Base-by-base conservation (phyloP, 2,329 filamentous ascomycete genomes). In the Pseudogymnoascus sp. region DNA sequence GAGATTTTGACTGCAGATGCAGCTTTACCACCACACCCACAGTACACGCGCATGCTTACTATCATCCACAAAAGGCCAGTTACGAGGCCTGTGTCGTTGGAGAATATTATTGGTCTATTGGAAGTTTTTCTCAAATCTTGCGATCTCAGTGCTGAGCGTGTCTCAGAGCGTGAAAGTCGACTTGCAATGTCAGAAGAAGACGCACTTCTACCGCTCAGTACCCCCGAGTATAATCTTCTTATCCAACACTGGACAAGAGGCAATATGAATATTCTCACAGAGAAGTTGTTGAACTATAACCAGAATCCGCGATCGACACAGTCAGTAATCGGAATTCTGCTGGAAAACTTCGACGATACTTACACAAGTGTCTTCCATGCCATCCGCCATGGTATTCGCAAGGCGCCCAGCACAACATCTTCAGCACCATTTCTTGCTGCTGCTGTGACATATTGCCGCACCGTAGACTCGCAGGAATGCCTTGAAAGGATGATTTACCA, bases 231-330 rank as follows among this genome's bases (percentile, higher is more conserved):
- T 11, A 72, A 77, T 29, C 67, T 80, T 2, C 66, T 86, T 2
- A 74, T 78, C 63, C 72, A 72, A 37, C 75, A 79, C 37, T 80
- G 77, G 75, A 69, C 71, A 65, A 68, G 72, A 59, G 69, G 63
- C 35, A 66, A 68, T 23, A 65, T 69, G 4, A 84, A 81, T 65
- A 75, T 85, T n/a, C 84, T 89, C 61, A 71, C 88, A 23, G 84
- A 86, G 69, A 90, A 88, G 70, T 77, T 92, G 26, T 77, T 92
- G 29, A 76, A 78, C 19, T 78, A 88, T 59, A 81, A 87, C 65
- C 82, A 87, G 69, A 85, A 84, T 61, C 72, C 74, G 0, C 65
- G 70, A 1, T 76, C 77, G 2, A 84, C 82, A 1, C 77, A 81
- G 59, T 75, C 74, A 11, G 87, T 92, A 61, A 71, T 92, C 59